These are phyloP conservation scores for Filobasidium floriforme DNA, from an alignment of 768 basidiomycete genomes.

Conservation along the genomic window DNA sequence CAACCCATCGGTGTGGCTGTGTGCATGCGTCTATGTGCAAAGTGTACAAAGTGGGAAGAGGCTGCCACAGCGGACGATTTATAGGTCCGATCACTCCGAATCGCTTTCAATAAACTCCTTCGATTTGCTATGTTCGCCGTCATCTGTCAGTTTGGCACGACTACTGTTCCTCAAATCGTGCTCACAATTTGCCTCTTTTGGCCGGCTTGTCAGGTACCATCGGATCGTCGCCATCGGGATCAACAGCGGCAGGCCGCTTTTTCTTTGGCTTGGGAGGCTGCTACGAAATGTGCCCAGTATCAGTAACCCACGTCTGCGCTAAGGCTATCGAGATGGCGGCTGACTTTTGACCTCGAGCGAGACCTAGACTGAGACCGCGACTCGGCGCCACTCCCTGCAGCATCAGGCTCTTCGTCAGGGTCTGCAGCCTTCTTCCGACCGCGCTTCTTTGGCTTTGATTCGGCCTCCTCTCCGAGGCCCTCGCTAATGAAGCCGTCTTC, in stretches of 20 bases:
- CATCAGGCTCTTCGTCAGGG: constrained; percentile 16
- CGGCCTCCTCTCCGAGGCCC: constrained; percentile 67
- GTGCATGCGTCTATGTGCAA: too few relatives aligned
- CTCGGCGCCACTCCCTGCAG: constrained; percentile 21
- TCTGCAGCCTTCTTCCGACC: constrained; percentile 31
- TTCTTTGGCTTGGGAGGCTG: constrained; percentile 27
- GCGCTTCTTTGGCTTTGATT: constrained; percentile 62
- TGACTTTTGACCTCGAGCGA: constrained; percentile 22
- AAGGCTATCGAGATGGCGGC: neutral
- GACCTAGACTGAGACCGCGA: constrained; percentile 10
- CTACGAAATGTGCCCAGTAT: constrained; percentile 18
- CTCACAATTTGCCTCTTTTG: constrained; percentile 24
- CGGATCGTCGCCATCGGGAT: constrained; percentile 38
- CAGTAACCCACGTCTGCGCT: neutral
- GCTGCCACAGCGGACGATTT: too few relatives aligned
- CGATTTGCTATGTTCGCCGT: neutral
- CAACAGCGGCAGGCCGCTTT: constrained; percentile 32
- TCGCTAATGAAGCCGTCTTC: constrained; percentile 58
- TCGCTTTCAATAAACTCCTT: constrained; percentile 9
- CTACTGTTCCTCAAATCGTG: neutral
- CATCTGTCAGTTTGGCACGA: neutral
- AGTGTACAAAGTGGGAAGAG: too few relatives aligned
- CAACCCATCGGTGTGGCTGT: too few relatives aligned
- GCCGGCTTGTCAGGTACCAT: constrained; percentile 17
- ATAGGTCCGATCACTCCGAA: neutral